These are phyloP conservation scores for Tremella fuciformis DNA, from an alignment of 768 basidiomycete species.

Conservation along the genomic window DNA sequence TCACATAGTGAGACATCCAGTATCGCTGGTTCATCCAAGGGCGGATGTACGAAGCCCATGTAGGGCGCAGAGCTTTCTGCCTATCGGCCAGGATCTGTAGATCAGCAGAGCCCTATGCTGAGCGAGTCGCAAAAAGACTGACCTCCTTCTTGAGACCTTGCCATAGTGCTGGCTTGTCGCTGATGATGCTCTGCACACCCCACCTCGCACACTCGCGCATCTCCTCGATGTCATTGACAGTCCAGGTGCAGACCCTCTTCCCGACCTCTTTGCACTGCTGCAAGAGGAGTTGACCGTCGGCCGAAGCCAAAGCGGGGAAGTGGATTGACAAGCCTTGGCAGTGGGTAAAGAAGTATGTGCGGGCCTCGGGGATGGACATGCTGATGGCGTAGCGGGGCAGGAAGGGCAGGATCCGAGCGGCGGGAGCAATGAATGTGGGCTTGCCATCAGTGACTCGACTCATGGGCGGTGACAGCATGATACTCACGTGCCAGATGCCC, in stretches of 20 bases:
- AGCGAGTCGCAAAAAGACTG: slow-evolving; percentile 14
- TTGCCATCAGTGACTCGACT: slow-evolving; percentile 65
- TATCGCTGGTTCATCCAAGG: slow-evolving; percentile 35
- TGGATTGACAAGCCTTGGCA: slow-evolving; percentile 82
- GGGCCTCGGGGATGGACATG: slow-evolving; percentile 65
- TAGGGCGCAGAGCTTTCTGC: slow-evolving; percentile 24
- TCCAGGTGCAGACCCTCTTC: slow-evolving; percentile 92
- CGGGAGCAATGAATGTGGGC: slow-evolving; percentile 77
- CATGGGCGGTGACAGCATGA: slow-evolving; percentile 25
- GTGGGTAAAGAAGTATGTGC: slow-evolving; percentile 83
- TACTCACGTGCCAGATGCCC: slow-evolving; percentile 52
- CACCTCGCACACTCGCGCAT: slow-evolving; percentile 54
- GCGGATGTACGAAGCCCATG: slow-evolving; percentile 26
- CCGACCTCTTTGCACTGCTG: slow-evolving; percentile 69
- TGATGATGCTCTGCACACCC: slow-evolving; percentile 49
- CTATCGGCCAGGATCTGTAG: slow-evolving; percentile 28
- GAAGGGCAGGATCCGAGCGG: slow-evolving; percentile 73
- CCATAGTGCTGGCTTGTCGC: slow-evolving; percentile 50
- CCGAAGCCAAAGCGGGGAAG: slow-evolving; percentile 67
- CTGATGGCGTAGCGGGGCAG: slow-evolving; percentile 84
- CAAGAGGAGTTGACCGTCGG: slow-evolving; percentile 70
- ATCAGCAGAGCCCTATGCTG: not conserved
- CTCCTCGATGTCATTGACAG: slow-evolving; percentile 81
- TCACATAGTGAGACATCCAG: slow-evolving; percentile 39
- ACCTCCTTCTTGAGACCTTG: slow-evolving; percentile 40